Conservation (phyloP, 148 eudicot species). For the Drosera capensis region DNA sequence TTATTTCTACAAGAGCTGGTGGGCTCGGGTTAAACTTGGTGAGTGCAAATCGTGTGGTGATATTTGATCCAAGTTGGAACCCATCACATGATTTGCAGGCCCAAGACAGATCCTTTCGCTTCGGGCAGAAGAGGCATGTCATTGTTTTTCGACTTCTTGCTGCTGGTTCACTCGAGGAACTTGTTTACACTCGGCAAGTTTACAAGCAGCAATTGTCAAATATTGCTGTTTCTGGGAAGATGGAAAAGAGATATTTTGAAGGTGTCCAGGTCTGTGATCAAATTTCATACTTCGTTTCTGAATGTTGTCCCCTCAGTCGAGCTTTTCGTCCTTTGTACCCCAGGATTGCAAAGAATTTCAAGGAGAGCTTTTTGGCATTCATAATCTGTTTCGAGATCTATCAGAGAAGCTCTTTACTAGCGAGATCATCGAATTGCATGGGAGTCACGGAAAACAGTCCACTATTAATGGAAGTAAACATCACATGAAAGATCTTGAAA, state of each 20-base stretch:
- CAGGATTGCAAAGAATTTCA: conserved; percentile 90
- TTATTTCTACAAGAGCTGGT: conserved; percentile 89
- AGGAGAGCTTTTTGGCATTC: conserved; percentile 91
- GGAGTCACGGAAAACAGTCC: conserved; percentile 27
- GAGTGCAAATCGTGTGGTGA: conserved; percentile 85
- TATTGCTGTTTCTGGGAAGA: conserved; percentile 85
- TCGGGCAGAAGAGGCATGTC: conserved; percentile 92
- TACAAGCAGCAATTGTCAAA: conserved; percentile 93
- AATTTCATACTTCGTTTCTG: background rate
- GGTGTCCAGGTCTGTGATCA: conserved; percentile 68
- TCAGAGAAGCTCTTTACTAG: conserved; percentile 88
- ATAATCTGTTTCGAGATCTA: conserved; percentile 81
- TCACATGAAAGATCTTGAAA: conserved; percentile 19
- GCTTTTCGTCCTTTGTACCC: background rate
- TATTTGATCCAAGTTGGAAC: conserved; percentile 94
- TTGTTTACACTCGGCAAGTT: conserved; percentile 79
- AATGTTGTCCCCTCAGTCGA: background rate
- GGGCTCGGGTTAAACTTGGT: conserved; percentile 87
- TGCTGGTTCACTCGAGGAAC: conserved; percentile 96
- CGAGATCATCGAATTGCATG: conserved; percentile 69
- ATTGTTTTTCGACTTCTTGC: conserved; percentile 87
- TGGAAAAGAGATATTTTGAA: conserved; percentile 90
- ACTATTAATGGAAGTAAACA: conserved; percentile 8
- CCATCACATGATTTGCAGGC: conserved; percentile 94
- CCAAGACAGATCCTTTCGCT: conserved; percentile 91